phyloP scores from a whole-genome alignment of 805 yeast species.

The Candida ipomoeae region DNA sequence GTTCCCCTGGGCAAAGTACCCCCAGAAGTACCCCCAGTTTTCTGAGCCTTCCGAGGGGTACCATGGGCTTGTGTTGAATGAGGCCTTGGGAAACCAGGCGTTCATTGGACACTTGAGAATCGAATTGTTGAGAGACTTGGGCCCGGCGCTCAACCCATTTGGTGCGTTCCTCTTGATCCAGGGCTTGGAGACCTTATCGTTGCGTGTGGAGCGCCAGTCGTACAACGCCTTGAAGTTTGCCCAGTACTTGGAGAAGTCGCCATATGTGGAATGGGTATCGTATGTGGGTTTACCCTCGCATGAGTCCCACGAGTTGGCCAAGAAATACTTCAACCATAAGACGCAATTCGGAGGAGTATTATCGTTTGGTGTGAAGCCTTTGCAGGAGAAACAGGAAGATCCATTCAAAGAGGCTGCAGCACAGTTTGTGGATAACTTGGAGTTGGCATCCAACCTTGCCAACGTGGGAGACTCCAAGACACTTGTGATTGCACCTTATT shows the following conservation, averaged over 20 bases:
- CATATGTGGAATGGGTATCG: constrained; percentile 82
- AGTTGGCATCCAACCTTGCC: constrained; percentile 88
- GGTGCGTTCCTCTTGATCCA: constrained; percentile 81
- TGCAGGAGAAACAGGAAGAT: constrained; percentile 41
- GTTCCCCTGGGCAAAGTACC: constrained; percentile 85
- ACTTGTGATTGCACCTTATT: constrained; percentile 91
- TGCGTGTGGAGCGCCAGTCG: constrained; percentile 92
- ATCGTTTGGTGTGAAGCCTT: constrained; percentile 81
- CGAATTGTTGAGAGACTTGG: constrained; percentile 86
- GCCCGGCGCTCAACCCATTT: constrained; percentile 86
- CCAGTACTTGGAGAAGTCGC: constrained; percentile 63
- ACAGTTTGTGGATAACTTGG: constrained; percentile 74
- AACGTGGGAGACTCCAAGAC: constrained; percentile 97
- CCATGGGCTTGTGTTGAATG: constrained; percentile 81
- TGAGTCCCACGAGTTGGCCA: constrained; percentile 74
- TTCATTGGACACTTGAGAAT: constrained; percentile 76
- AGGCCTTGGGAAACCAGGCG: constrained; percentile 76
- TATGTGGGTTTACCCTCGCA: constrained; percentile 85
- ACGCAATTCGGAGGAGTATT: constrained; percentile 77
- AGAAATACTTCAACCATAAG: constrained; percentile 62
- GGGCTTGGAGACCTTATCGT: constrained; percentile 90
- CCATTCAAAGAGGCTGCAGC: constrained; percentile 78
- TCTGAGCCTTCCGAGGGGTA: constrained; percentile 89
- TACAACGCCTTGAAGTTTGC: constrained; percentile 80
- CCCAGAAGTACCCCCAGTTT: constrained; percentile 87